Evolutionary conservation across 352 stramenopile species (phyloP).

Genomic region (Pythium guiyangense): DNA sequence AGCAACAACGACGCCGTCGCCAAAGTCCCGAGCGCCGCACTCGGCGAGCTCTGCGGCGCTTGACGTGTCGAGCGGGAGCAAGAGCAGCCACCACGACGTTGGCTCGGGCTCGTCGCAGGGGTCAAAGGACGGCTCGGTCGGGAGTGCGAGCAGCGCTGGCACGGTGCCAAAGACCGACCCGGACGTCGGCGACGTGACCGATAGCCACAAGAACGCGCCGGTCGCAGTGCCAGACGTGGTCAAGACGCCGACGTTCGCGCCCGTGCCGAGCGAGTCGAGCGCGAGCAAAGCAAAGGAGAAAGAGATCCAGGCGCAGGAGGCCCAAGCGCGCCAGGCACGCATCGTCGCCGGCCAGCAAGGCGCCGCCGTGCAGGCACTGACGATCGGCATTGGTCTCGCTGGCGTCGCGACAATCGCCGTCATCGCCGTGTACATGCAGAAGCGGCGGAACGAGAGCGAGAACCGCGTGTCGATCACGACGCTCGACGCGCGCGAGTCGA

Average conservation of each 20-base stretch:
- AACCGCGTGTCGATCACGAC: constrained; percentile 30
- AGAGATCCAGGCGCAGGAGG: constrained; percentile 32
- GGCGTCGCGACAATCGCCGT: constrained; percentile 44
- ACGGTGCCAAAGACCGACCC: constrained; percentile 7
- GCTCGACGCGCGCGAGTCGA: constrained; percentile 35
- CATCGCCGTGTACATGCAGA: constrained; percentile 49
- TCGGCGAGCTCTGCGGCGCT: neutral
- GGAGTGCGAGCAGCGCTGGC: constrained; percentile 7
- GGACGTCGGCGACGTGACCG: constrained; percentile 28
- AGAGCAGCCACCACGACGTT: neutral
- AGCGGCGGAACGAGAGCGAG: constrained; percentile 19
- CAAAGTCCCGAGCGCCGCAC: no score
- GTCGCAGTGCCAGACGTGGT: constrained; percentile 6
- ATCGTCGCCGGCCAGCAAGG: constrained; percentile 19
- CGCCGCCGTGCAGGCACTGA: constrained; percentile 10
- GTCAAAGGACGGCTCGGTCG: constrained; percentile 1
- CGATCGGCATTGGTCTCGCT: constrained; percentile 12
- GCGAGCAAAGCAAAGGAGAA: constrained; percentile 15
- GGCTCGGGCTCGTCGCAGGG: constrained; percentile 3
- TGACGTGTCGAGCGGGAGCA: neutral
- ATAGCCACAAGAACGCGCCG: constrained; percentile 10
- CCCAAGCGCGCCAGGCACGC: constrained; percentile 37
- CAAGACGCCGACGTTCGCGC: constrained; percentile 9
- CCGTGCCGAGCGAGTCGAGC: constrained; percentile 12
- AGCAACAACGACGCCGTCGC: neutral